A percentile compares a stretch with the other conserved stretches of the same genome.
Conservation (phyloP, 2,329 filamentous ascomycete genomes). For the Penicillium corylophilum region DNA sequence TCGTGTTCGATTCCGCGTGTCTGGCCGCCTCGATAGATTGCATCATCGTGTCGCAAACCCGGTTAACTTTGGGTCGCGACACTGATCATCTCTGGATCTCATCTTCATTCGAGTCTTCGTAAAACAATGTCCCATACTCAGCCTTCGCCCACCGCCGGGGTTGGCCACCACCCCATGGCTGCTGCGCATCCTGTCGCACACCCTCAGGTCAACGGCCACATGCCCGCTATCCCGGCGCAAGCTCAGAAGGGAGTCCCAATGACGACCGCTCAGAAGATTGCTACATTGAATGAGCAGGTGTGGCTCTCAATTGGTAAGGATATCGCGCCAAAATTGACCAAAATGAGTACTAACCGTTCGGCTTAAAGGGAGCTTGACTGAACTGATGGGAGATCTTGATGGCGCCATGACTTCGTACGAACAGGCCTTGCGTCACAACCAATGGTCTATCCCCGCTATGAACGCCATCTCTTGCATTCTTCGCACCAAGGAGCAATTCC, state of each 20-base stretch:
- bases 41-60: conserved; percentile 34
- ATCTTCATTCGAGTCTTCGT: conserved; percentile 4
- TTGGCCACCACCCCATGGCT: conserved; percentile 59
- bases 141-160: conserved; percentile 74
- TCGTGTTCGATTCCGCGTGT: not conserved
- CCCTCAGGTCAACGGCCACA: conserved; percentile 51
- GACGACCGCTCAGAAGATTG: conserved; percentile 71
- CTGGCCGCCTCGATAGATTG: conserved; percentile 19
- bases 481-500: conserved; percentile 87
- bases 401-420: conserved; percentile 90
- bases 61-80: conserved; percentile 16
- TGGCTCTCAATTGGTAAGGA: conserved; percentile 89
- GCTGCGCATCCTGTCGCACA: conserved; percentile 33
- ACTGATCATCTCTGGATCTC: conserved; percentile 17
- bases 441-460: conserved; percentile 86
- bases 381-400: conserved; percentile 83
- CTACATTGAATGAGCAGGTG: conserved; percentile 76
- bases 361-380: conserved; percentile 71
- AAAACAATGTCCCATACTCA: conserved; percentile 71
- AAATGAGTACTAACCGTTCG: conserved; percentile 12
- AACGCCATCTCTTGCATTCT: conserved; percentile 90
- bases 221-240: conserved; percentile 53
- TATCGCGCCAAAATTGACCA: not conserved
- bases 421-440: conserved; percentile 81
- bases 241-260: conserved; percentile 59